Evolutionary conservation across 228 moss, liverwort and hornwort genomes (phyloP), one percentile per base, ranked within the genome.

Genomic region (Sphagnum fallax): DNA sequence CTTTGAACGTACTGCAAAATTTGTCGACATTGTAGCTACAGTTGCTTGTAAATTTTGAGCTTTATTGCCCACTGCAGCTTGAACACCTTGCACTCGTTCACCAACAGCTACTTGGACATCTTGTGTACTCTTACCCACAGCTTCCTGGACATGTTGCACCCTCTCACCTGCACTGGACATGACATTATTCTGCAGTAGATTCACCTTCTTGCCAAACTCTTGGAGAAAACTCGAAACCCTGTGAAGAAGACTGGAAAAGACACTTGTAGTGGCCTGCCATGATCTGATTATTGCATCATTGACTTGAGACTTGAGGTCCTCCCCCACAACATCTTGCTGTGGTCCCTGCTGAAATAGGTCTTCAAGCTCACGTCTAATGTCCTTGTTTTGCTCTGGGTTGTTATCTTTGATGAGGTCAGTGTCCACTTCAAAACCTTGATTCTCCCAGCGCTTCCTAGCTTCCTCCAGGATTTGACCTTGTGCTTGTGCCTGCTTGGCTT

Each of bases 311-410:
- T 88, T 91, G 67, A 96, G 70, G 72, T 84, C 75, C 71, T 89
- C 84, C 48, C 91, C 92, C 75, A 75, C 4, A 55, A 55, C 55
- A 55, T 55, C 32, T 32, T 55, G 55, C 55, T 55, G 9, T 8
- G 74, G 52, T 86, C 72, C 8, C 87, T 88, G 49, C 86, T 86
- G 51, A 78, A 32, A 32, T 32, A 32, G 32, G 32, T 32, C 32
- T 32, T 32, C 32, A 32, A 32, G 32, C 32, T 32, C 81, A 69
- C 95, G 86, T 73, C 89, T 82, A 71, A 64, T 88, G 67, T 80
- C 82, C 94, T 92, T 94, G 71, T 87, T 78, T 75, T 89, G 82
- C 50, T 85, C 92, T 50, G 94, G 98, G 66, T 94, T 90, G 63
- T 77, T 93, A 5, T 92, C 87, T 61, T 89, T 86, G 59, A 89